These are phyloP conservation scores for Stellera chamaejasme DNA, from an alignment of 345 rosid genomes.

Conservation along the genomic window DNA sequence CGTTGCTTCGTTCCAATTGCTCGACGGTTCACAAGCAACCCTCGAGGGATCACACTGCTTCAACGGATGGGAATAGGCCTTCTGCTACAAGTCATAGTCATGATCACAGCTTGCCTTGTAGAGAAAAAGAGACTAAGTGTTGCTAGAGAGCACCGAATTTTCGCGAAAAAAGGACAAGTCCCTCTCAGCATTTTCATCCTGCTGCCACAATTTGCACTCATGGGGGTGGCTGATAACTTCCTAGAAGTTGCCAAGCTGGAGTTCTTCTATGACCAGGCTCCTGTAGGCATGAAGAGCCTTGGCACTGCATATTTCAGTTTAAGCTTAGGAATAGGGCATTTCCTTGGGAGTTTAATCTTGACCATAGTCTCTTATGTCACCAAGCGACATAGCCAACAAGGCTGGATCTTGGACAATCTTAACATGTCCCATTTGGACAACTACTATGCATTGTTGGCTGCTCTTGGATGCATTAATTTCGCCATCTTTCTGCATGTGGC, in stretches of 20 bases:
- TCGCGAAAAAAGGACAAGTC: constrained; percentile 19
- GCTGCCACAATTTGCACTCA: constrained; percentile 62
- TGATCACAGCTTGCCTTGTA: constrained; percentile 41
- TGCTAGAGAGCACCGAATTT: constrained; percentile 27
- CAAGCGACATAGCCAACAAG: constrained; percentile 31
- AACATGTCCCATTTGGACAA: constrained; percentile 60
- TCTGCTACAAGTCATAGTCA: constrained; percentile 34
- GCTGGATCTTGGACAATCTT: constrained; percentile 69
- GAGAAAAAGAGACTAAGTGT: constrained; percentile 55
- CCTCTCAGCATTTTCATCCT: constrained; percentile 58
- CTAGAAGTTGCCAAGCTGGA: constrained; percentile 72
- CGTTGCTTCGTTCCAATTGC: constrained; percentile 33
- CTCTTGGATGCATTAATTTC: constrained; percentile 43
- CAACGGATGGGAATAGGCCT: constrained; percentile 76
- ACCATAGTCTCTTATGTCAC: constrained; percentile 38
- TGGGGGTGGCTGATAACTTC: constrained; percentile 72
- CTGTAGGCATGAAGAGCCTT: constrained; percentile 71
- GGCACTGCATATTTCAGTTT: constrained; percentile 63
- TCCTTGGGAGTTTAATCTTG: constrained; percentile 60
- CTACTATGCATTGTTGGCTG: constrained; percentile 53
- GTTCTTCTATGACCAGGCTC: constrained; percentile 88
- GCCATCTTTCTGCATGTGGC: constrained; percentile 46
- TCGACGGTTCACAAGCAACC: constrained; percentile 45
- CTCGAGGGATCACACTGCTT: constrained; percentile 64
- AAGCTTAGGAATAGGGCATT: constrained; percentile 55